Evolutionary conservation across 1,284 basidiomycete genomes (phyloP).

Genomic region (Agroathelia rolfsii): DNA sequence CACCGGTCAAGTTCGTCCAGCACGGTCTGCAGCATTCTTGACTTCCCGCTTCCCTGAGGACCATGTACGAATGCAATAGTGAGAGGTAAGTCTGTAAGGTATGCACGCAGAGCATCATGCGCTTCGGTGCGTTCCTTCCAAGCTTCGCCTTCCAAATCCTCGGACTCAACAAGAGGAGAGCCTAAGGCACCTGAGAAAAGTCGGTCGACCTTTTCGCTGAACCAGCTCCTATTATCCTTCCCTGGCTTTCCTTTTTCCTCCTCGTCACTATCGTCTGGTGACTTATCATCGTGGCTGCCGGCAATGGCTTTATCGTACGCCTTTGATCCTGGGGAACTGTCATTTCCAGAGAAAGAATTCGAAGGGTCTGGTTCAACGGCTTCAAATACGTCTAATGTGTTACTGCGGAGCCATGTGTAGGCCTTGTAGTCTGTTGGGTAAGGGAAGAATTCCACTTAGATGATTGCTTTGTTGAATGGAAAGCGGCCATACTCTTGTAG

Average conservation of each 20-base stretch:
- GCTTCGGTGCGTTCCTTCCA: conserved; percentile 85
- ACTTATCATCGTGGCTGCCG: too few relatives aligned
- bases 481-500: conserved; percentile 38
- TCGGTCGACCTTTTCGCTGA: too few relatives aligned
- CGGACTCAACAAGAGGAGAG: conserved; percentile 7
- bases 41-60: conserved; percentile 88
- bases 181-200: too few relatives aligned
- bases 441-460: conserved; percentile 7
- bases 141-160: conserved; percentile 26
- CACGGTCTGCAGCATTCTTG: conserved; percentile 54
- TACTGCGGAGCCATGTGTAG: conserved; percentile 58
- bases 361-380: conserved; percentile 14
- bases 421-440: conserved; percentile 39
- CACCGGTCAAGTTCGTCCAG: conserved; percentile 54
- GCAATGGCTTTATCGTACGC: too few relatives aligned
- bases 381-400: conserved; percentile 42
- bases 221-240: too few relatives aligned
- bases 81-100: conserved; percentile 68
- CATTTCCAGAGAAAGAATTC: conserved; percentile 10
- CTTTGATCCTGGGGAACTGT: too few relatives aligned
- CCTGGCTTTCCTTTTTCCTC: conserved; percentile 10
- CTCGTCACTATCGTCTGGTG: background rate
- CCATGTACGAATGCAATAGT: conserved; percentile 82
- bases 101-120: conserved; percentile 54
- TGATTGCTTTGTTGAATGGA: background rate